Conservation (phyloP, 805 yeast genomes). For the Sugiyamaella qingdaonensis region DNA sequence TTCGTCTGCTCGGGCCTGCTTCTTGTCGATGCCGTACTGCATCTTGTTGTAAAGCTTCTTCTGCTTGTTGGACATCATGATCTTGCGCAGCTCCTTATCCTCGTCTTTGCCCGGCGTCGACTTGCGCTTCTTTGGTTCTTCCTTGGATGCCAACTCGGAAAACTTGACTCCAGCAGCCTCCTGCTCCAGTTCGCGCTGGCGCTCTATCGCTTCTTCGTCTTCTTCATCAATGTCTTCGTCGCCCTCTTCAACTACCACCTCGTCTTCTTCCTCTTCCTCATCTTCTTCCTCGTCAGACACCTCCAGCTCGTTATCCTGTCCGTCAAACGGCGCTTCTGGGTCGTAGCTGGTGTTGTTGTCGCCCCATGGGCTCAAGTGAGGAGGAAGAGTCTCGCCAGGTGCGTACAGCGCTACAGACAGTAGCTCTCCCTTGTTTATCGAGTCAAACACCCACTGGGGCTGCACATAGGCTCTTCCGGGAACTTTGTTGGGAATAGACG, state of each 20-base stretch:
- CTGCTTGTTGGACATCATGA: slow-evolving; percentile 97
- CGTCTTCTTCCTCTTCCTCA: slow-evolving; percentile 49
- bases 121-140: slow-evolving; percentile 36
- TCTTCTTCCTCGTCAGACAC: slow-evolving; percentile 52
- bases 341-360: slow-evolving; percentile 84
- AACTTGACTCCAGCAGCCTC: slow-evolving; percentile 85
- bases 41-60: slow-evolving; percentile 90
- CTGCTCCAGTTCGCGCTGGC: slow-evolving; percentile 78
- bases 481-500: slow-evolving; percentile 67
- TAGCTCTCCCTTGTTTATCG: slow-evolving; percentile 70
- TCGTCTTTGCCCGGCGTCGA: slow-evolving; percentile 51
- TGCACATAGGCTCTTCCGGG: slow-evolving; percentile 92
- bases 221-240: slow-evolving; percentile 45
- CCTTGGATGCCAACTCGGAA: slow-evolving; percentile 48
- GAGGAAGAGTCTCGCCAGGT: slow-evolving; percentile 94
- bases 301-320: slow-evolving; percentile 47
- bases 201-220: slow-evolving; percentile 42
- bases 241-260: slow-evolving; percentile 43
- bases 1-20: slow-evolving; percentile 70
- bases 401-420: slow-evolving; percentile 77
- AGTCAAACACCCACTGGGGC: slow-evolving; percentile 98
- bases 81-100: slow-evolving; percentile 88
- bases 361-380: slow-evolving; percentile 99
- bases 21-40: slow-evolving; percentile 85
- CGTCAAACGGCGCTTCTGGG: slow-evolving; percentile 61